Evolutionary conservation across 768 basidiomycete species (phyloP).

Genomic region (Boletellus ananiceps): DNA sequence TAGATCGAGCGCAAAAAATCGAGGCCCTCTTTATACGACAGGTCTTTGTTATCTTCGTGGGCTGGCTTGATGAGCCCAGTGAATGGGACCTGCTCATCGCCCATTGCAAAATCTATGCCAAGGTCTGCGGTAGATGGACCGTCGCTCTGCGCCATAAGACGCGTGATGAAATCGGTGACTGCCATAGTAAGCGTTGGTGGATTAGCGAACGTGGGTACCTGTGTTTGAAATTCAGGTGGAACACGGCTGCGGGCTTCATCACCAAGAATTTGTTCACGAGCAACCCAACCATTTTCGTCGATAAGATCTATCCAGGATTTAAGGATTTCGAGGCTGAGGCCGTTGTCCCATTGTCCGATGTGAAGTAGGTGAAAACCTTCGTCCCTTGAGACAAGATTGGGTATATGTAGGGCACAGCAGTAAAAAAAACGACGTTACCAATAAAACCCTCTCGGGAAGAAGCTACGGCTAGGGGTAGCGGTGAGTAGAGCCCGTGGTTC

Average conservation of each 20-base stretch:
- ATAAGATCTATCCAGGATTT: slow-evolving; percentile 87
- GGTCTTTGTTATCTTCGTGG: slow-evolving; percentile 43
- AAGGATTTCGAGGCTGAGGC: slow-evolving; percentile 85
- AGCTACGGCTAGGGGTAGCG: slow-evolving; percentile 92
- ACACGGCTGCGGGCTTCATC: slow-evolving; percentile 96
- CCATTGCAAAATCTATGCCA: slow-evolving; percentile 57
- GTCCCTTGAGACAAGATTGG: slow-evolving; percentile 54
- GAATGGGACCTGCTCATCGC: slow-evolving; percentile 51
- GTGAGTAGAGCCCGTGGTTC: slow-evolving; percentile 77
- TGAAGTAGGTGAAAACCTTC: slow-evolving; percentile 94
- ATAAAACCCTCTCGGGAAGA: slow-evolving; percentile 97
- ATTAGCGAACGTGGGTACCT: slow-evolving; percentile 92
- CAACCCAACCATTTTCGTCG: slow-evolving; percentile 95
- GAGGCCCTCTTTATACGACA: slow-evolving; percentile 57
- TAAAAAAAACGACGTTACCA: slow-evolving; percentile 50
- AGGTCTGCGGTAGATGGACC: slow-evolving; percentile 59
- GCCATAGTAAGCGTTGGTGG: slow-evolving; percentile 95
- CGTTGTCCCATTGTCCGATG: slow-evolving; percentile 91
- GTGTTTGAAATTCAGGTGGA: slow-evolving; percentile 84
- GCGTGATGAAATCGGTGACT: slow-evolving; percentile 82
- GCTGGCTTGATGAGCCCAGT: slow-evolving; percentile 13
- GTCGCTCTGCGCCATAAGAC: slow-evolving; percentile 45
- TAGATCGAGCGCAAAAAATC: slow-evolving; percentile 79
- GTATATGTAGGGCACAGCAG: neutral
- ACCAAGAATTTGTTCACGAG: slow-evolving; percentile 91